Base-by-base conservation (phyloP, 768 basidiomycete genomes). In the Phanerodontia chrysosporium region DNA sequence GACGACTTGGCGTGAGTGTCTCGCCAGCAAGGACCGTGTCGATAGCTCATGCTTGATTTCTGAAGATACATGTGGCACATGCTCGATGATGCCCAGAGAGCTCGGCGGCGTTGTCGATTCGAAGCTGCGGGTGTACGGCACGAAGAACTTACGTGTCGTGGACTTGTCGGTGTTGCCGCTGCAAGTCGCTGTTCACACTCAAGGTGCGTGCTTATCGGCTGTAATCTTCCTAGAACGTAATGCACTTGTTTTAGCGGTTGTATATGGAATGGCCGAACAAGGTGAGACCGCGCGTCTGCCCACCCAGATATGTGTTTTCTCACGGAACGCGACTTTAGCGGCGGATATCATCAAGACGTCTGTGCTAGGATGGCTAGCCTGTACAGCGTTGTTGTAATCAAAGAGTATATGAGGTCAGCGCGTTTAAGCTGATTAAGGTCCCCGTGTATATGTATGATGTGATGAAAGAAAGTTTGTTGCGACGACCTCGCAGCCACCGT, bases 121-220 rank as follows among this genome's bases (percentile, higher is more conserved):
- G 6, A 12, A 25, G 22, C 46, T 48, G 13, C 22, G 22, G 24
- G 46, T 48, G 46, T 48, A 48, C 46, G 46, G 46, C 22, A 48
- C 46, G 13, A 48, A 48, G 22, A 48, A 48, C 58, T 44, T 82
- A 24, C 76, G 81, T 7, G 78, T 82, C 24, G 77, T 72, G 12
- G 81, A 82, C 62, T 46, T 73, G 2, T 79, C 78, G 1, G 65
- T 81, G 35, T 30, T 55, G 24, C 53, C 53, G 22, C 30, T 55
- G 7, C 36, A 42, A 8, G 53, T 55, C n/a, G 53, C 32, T 7
- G 36, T 39, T 14, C 53, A 55, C 22, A 55, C 53, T 8, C 53
- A 55, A 42, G 30, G 79, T 28, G 59, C 48, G 13, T 42, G 18
- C 4, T 35, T 35, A 35, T 13, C n/a, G n/a, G 32, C 32, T 35